These are phyloP conservation scores for Raddia guianensis DNA, from an alignment of 176 grass and related monocot genomes.

Conservation along the genomic window DNA sequence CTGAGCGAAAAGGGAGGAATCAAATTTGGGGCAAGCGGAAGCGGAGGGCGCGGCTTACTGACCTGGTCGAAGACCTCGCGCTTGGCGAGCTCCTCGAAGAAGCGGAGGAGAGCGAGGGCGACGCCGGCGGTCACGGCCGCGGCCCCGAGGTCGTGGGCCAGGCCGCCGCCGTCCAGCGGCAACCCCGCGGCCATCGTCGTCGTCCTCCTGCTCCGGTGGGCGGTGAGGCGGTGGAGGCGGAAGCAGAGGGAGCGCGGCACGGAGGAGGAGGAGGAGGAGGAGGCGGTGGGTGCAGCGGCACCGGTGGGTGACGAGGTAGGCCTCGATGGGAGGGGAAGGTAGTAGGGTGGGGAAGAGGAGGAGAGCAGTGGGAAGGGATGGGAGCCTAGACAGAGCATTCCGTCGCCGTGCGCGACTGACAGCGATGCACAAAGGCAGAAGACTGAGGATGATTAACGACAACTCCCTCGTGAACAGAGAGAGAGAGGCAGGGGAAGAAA, in stretches of 20 bases:
- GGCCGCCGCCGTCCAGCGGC: conserved; percentile 31
- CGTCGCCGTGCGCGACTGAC: background rate
- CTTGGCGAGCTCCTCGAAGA: conserved; percentile 89
- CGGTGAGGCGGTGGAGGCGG: background rate
- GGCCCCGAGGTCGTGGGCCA: conserved; percentile 56
- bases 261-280: conserved; percentile 13
- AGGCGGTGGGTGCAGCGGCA: background rate
- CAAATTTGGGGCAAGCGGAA: background rate
- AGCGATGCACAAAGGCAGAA: background rate
- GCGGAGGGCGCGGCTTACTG: background rate
- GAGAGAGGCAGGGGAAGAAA: background rate
- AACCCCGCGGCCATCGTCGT: conserved; percentile 37
- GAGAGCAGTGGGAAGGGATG: conserved; percentile 28
- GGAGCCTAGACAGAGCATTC: conserved; percentile 41
- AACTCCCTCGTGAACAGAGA: background rate
- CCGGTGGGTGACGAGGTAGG: background rate
- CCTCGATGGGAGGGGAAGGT: conserved; percentile 16
- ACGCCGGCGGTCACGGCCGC: conserved; percentile 44
- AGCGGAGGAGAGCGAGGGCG: conserved; percentile 72
- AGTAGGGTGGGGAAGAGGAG: background rate
- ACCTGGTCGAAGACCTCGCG: conserved; percentile 88
- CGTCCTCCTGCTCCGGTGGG: conserved; percentile 11
- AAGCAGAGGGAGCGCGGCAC: background rate
- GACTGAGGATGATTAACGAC: background rate
- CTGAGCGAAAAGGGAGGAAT: background rate